Evolutionary conservation across 228 moss, liverwort and hornwort species (phyloP).

Genomic region (Sphagnum magellanicum): DNA sequence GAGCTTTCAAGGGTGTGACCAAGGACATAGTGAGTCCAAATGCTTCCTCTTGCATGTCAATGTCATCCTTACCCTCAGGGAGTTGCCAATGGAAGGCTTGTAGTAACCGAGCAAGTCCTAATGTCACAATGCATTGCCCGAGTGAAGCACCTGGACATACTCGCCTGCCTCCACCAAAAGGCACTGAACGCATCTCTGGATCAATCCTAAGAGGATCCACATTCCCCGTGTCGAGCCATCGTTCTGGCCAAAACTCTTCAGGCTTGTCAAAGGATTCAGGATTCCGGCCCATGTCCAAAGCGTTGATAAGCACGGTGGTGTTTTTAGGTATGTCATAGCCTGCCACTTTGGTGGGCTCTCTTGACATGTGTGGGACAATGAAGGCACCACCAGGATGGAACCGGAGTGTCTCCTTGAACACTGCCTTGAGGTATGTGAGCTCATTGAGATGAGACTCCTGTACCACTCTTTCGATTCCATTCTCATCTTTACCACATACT

Average conservation of each 20-base stretch:
- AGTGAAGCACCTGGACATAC: constrained; percentile 7
- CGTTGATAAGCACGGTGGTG: constrained; percentile 10
- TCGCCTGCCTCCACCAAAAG: constrained; percentile 16
- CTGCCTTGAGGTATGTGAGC: constrained; percentile 7
- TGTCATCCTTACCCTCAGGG: constrained; percentile 5
- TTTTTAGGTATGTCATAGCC: constrained; percentile 10
- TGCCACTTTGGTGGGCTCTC: neutral
- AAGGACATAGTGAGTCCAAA: constrained; percentile 3
- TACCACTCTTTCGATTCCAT: constrained; percentile 2
- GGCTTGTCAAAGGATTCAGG: constrained; percentile 8
- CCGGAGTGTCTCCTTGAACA: constrained; percentile 4
- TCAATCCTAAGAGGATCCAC: neutral
- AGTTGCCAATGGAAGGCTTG: constrained; percentile 9
- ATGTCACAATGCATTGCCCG: constrained; percentile 4
- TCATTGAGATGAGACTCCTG: constrained; percentile 9
- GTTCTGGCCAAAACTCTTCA: constrained; percentile 9
- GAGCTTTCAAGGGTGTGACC: constrained; percentile 2
- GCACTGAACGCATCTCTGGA: neutral
- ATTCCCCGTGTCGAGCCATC: constrained; percentile 1
- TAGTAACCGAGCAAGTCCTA: constrained; percentile 6
- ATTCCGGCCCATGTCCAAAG: constrained; percentile 4
- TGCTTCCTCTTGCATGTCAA: neutral
- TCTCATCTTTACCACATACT: neutral
- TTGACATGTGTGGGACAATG: constrained; percentile 3
- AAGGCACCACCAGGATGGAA: constrained; percentile 7